Evolutionary conservation across 768 basidiomycete species (phyloP).

Genomic region (Neoboletus subvelutipes): DNA sequence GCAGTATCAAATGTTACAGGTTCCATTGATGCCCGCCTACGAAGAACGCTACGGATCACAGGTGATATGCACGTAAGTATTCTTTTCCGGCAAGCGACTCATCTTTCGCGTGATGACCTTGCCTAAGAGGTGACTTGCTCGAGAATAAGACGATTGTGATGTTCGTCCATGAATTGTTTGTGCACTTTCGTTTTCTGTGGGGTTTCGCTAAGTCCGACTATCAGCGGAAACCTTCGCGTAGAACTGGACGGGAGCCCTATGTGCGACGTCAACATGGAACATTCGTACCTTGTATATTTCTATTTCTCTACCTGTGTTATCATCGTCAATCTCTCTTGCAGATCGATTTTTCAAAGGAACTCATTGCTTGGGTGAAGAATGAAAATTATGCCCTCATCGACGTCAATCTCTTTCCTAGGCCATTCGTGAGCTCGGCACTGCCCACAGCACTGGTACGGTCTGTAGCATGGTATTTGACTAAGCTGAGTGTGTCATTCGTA

Average conservation of each 20-base stretch:
- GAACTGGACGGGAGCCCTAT: slow-evolving; percentile 73
- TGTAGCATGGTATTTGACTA: neutral
- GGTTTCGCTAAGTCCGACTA: neutral
- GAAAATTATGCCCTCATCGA: slow-evolving; percentile 78
- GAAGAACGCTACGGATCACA: slow-evolving; percentile 77
- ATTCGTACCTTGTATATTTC: slow-evolving; percentile 73
- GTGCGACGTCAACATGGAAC: slow-evolving; percentile 74
- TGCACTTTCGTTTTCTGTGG: slow-evolving; percentile 3
- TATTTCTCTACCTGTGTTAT: neutral
- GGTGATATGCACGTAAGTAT: slow-evolving; percentile 82
- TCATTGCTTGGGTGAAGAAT: slow-evolving; percentile 73
- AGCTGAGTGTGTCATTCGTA: slow-evolving; percentile 14
- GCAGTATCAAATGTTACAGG: slow-evolving; percentile 74
- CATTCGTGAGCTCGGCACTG: slow-evolving; percentile 33
- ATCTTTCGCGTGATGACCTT: slow-evolving; percentile 2
- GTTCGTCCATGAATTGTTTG: slow-evolving; percentile 95
- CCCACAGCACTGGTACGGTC: slow-evolving; percentile 33
- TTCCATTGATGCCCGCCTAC: slow-evolving; percentile 73
- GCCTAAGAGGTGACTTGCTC: slow-evolving; percentile 69
- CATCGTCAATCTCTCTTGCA: slow-evolving; percentile 34
- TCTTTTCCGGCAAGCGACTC: neutral
- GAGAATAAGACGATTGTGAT: slow-evolving; percentile 75
- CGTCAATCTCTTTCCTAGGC: slow-evolving; percentile 78
- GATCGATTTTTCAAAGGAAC: slow-evolving; percentile 82
- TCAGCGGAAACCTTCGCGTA: slow-evolving; percentile 83